Base-by-base conservation (phyloP, 73 alveolate species). In the Paramecium primaurelia region DNA sequence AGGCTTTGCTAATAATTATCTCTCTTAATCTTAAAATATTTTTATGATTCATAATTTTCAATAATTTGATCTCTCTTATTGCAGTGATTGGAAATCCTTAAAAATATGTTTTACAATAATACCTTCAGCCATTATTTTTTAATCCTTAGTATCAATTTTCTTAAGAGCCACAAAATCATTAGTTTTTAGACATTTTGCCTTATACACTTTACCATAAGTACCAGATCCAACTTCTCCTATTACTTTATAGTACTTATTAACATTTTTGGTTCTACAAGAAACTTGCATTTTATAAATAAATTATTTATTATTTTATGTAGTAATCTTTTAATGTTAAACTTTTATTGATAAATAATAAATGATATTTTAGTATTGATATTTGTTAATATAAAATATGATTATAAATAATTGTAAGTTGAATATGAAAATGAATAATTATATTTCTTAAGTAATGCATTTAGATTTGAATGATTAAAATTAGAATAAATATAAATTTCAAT, bases 61-160 rank as follows among this genome's bases (percentile, higher is more conserved):
- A 96, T 58, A 97, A 92, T 88, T 93, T 92, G 92, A 98, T 98
- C 93, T 98, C 99, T 92, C 99, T 93, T 49, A 98, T 93, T 20
- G 99, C 99, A 7, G 99, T 97, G 10, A 98, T 95, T 26, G 99
- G 99, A 84, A 98, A 98, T 20, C 99, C 87, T 73, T 73, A 8
- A 37, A 16, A 12, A 73, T 10, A 16, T 20, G 8, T 8, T 37
- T 4, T 4, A 73, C 37, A 73, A 73, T 54, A 1, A 4, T 36
- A 73, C 87, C 99, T 59, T 98, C 99, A 42, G 86, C 90, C 88
- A 71, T 89, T 30, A 89, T 89, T 94, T 96, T 94, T 40, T 96
- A 98, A 47, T 97, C 94, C 42, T 93, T 96, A 92, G 97, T 96
- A 73, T 93, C 96, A 47, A 98, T 93, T 92, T 92, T 93, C 91